Percentiles rank a stretch among this genome's conserved stretches.
Conservation (phyloP, 2,329 filamentous ascomycete genomes). For the Chaetoscypha palmicola region DNA sequence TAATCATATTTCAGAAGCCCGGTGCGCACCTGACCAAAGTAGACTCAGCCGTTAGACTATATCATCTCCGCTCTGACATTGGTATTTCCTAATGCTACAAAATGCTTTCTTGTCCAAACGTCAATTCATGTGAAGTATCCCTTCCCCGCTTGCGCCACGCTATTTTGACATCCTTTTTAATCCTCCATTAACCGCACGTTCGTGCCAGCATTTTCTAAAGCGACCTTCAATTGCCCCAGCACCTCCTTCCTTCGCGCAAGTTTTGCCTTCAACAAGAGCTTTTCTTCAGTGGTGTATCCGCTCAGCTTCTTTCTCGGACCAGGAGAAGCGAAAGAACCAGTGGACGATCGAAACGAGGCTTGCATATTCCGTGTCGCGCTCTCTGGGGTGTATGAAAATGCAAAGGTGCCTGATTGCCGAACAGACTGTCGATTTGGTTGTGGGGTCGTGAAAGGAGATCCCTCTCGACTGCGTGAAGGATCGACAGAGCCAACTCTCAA, state of each 20-base stretch:
- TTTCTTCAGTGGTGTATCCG: conserved; percentile 54
- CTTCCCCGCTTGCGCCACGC: too few species aligned
- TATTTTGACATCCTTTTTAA: too few species aligned
- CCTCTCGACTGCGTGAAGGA: conserved; percentile 37
- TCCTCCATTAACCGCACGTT: conserved; percentile 26
- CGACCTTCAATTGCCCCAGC: conserved; percentile 40
- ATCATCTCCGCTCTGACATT: too few species aligned
- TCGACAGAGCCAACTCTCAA: conserved; percentile 43
- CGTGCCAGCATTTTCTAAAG: conserved; percentile 28
- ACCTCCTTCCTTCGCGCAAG: conserved; percentile 46
- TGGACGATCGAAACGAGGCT: conserved; percentile 27
- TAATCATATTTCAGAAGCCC: too few species aligned
- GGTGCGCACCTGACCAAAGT: too few species aligned
- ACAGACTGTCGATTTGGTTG: conserved; percentile 22
- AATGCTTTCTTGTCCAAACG: too few species aligned
- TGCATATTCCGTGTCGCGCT: conserved; percentile 23
- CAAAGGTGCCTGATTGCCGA: conserved; percentile 24
- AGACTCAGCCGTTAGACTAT: too few species aligned
- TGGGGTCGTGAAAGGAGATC: conserved; percentile 35
- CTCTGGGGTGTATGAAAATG: conserved; percentile 28
- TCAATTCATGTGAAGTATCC: too few species aligned
- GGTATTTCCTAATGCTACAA: too few species aligned
- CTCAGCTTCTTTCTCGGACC: conserved; percentile 54
- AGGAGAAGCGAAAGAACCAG: conserved; percentile 21
- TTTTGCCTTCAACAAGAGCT: conserved; percentile 47